Evolutionary conservation across 1,284 basidiomycete species (phyloP), one percentile per base, ranked within the genome.

Genomic region (Vanrija humicola): DNA sequence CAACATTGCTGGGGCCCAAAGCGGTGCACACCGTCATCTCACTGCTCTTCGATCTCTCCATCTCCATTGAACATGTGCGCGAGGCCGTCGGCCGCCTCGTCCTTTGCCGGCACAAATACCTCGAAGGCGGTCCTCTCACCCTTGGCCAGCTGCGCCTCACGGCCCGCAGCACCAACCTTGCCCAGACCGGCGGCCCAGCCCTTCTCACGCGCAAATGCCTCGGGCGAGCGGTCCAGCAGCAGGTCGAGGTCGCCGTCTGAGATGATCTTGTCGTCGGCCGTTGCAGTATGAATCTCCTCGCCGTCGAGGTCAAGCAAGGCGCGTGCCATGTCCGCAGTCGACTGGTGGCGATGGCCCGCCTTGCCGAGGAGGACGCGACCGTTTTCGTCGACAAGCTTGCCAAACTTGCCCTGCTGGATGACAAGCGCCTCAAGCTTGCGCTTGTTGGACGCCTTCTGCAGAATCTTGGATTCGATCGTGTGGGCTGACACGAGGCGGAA

Each of bases 351-450:
- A 9, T 29, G 21, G 18, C 23, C 40, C 3, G 48, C 44, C 54
- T 71, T 79, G 67, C 78, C 59, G 74, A 81, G 46, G 68, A 81
- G 3, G 79, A 81, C 47, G 69, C 80, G 56, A 0, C 88, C 79
- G 80, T 85, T 75, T 51, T 75, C 73, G 53, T 77, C 77, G 1
- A 76, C 75, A 3, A 77, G 70, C 48, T 85, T 86, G 78, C 74
- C 74, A 48, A 92, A 91, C 75, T 91, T 89, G 64, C 88, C 86
- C 78, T 94, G 90, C 21, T 90, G 90, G 65, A 97, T 97, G 66
- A 98, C 92, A 25, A 97, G 80, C 3, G 90, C 90, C 77, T 97
- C 94, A 2, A 98, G 82, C 72, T 90, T 87, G 23, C 90, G 84
- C 78, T 84, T 98, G 77, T 90, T 88, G 9, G 84, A 84, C 0